Conservation (phyloP, 2,329 filamentous ascomycete species). For the Niveomyces coronatus region DNA sequence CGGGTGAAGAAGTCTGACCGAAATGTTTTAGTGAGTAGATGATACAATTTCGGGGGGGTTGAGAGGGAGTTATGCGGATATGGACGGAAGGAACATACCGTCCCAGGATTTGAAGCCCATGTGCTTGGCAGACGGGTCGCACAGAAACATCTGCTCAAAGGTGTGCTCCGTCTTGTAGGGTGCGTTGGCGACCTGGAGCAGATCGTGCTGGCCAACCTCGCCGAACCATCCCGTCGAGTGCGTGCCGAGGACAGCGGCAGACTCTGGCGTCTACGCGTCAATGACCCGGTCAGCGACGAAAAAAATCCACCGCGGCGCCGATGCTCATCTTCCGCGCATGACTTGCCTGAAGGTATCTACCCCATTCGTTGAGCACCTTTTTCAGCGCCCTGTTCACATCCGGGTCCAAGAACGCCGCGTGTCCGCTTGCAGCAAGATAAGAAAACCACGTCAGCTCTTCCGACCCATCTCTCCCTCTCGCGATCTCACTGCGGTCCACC, state of each 20-base stretch:
- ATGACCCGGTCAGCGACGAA: too few relatives aligned
- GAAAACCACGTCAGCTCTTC: slow-evolving; percentile 5
- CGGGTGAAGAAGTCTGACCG: slow-evolving; percentile 53
- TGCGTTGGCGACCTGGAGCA: slow-evolving; percentile 42
- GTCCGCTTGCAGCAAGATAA: slow-evolving; percentile 27
- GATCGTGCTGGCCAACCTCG: slow-evolving; percentile 33
- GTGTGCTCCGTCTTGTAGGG: slow-evolving; percentile 30
- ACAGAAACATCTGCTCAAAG: slow-evolving; percentile 52
- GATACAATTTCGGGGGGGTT: too few relatives aligned
- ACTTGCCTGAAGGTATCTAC: slow-evolving; percentile 37
- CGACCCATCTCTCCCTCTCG: neutral
- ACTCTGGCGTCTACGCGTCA: slow-evolving; percentile 37
- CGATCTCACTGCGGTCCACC: slow-evolving; percentile 6
- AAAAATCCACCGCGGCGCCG: too few relatives aligned
- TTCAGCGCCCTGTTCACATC: slow-evolving; percentile 44
- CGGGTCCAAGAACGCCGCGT: slow-evolving; percentile 44
- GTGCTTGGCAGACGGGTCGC: slow-evolving; percentile 42
- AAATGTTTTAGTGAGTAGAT: slow-evolving; percentile 8
- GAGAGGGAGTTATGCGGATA: too few relatives aligned
- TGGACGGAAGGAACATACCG: slow-evolving; percentile 21
- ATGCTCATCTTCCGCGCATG: neutral
- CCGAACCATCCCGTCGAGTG: slow-evolving; percentile 46
- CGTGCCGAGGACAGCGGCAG: slow-evolving; percentile 38
- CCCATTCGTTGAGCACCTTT: slow-evolving; percentile 48
- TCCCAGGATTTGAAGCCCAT: slow-evolving; percentile 62